Percentiles rank a stretch among this genome's conserved stretches.
Evolutionary conservation across 768 basidiomycete species (phyloP).

Genomic region (Heimioporus sp.): DNA sequence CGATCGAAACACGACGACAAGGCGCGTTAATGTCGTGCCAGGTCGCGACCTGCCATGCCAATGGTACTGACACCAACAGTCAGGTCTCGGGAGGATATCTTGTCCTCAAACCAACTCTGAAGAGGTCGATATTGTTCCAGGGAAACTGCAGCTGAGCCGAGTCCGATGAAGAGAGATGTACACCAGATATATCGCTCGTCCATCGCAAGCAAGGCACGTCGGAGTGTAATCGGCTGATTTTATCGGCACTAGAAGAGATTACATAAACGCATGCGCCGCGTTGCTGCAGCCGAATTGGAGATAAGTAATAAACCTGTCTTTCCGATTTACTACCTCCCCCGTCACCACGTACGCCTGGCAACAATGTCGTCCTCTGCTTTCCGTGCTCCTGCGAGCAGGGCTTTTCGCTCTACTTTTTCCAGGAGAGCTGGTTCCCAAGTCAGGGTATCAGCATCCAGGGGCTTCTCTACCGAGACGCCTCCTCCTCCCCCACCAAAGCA

Average conservation of each 20-base stretch:
- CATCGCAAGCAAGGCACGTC: background rate
- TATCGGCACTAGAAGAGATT: constrained; percentile 3
- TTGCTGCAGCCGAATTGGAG: background rate
- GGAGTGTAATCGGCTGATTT: background rate
- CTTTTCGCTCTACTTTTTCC: constrained; percentile 31
- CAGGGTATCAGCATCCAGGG: constrained; percentile 48
- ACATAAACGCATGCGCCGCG: constrained; percentile 10
- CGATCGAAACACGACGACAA: background rate
- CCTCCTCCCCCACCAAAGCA: constrained; percentile 41
- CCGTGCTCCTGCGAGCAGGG: constrained; percentile 49
- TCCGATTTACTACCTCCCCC: background rate
- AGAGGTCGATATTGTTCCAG: background rate
- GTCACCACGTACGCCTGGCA: constrained; percentile 7
- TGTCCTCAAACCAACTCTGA: background rate
- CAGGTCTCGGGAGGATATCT: background rate
- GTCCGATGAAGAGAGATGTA: background rate
- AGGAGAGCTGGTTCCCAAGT: constrained; percentile 28
- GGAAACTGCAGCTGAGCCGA: no score
- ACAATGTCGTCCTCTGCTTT: constrained; percentile 54
- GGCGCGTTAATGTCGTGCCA: background rate
- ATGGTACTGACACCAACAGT: background rate
- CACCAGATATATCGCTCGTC: background rate
- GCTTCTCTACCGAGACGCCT: constrained; percentile 55
- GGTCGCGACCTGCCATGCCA: background rate
- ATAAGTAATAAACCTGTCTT: constrained; percentile 4